These are phyloP conservation scores for Grosmannia serpens DNA, from an alignment of 2,329 filamentous ascomycete species.

Conservation along the genomic window DNA sequence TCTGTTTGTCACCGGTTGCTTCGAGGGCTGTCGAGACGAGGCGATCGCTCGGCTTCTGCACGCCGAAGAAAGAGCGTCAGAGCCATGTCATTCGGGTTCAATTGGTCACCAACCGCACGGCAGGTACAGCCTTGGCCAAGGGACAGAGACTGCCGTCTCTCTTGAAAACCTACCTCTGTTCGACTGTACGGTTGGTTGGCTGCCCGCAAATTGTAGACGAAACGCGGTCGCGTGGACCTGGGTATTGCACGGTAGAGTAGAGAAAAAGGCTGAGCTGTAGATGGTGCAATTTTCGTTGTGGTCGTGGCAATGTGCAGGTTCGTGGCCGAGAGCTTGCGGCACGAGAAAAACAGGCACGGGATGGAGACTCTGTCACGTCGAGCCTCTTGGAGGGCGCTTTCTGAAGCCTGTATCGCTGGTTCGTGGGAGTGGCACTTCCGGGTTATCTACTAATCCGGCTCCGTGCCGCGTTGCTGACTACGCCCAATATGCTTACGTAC, in stretches of 20 bases:
- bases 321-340: background rate
- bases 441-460: slow-evolving; percentile 8
- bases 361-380: background rate
- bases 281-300: background rate
- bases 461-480: background rate
- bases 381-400: background rate
- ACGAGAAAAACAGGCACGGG: background rate
- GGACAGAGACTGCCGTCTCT: background rate
- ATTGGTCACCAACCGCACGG: background rate
- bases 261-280: background rate
- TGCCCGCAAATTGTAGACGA: background rate
- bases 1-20: background rate
- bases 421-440: background rate
- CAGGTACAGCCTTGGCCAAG: background rate
- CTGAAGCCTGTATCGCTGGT: background rate
- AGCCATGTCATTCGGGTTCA: background rate
- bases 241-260: background rate
- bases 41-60: background rate
- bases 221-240: background rate
- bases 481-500: background rate
- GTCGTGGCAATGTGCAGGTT: background rate
- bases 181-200: background rate
- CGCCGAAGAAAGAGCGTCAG: background rate
- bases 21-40: background rate
- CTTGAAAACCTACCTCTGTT: background rate